Base-by-base conservation (phyloP, 2,329 filamentous ascomycete genomes). In the Malbranchea zuffiana region DNA sequence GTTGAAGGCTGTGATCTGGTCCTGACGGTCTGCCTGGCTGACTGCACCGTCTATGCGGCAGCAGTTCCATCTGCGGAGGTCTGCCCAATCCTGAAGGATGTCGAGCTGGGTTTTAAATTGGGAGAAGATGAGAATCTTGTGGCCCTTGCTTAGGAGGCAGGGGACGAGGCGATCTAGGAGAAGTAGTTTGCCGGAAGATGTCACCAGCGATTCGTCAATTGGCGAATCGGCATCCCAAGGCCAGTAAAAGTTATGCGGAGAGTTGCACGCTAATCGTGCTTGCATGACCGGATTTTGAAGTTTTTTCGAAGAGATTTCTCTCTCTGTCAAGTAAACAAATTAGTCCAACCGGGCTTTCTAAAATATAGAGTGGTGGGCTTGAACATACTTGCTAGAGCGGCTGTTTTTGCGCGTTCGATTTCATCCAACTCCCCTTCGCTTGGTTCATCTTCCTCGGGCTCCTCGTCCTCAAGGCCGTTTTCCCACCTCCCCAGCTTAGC, bases 41-140 rank as follows among this genome's bases (percentile, higher is more conserved):
- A 96, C 83, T 1, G 75, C 78, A 7, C 90, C 90, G 50, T 96
- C 90, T 37, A 98, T 94, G 4, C 90, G 84, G 52, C 87, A 94
- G 16, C 81, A 72, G 1, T 78, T 73, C 84, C 85, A 95, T 1
- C 68, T 64, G 5, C 84, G 79, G 1, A 96, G 70, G n/a, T 78
- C 72, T 31, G 85, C 85, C 62, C 94, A 98, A 38, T 88, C 81
- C 44, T 92, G 77, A 0, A 98, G 67, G 2, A 98, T 81, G 51
- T 96, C 86, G 0, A 98, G 74, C 45, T 94, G 87, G 0, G 81
- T 93, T 40, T 87, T 92, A 64, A 98, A 98, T 53, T 98, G 90
- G 0, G 84, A 92, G 60, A 98, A 98, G 35, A 98, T 85, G 30
- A 98, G 73, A 18, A 96, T 80, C 53, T 96, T 96, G 63, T 95